Conservation (phyloP, 1,139 yeast species). For the Casaregolazyma suthepensis region DNA sequence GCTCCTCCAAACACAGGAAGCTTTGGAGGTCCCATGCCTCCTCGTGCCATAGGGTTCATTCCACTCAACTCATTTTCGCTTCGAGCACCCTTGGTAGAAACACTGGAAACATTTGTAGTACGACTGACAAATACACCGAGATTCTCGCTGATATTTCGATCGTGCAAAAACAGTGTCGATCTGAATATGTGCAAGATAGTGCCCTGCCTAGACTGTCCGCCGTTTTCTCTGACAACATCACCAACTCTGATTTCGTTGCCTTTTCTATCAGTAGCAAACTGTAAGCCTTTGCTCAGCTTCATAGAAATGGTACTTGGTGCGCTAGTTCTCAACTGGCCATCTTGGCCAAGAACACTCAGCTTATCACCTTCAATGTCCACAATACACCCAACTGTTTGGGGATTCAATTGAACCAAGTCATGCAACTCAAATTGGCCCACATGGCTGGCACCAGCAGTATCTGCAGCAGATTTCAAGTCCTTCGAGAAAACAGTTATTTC, state of each 20-base stretch:
- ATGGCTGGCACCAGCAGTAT: constrained; percentile 45
- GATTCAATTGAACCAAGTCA: constrained; percentile 83
- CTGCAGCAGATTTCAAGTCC: constrained; percentile 54
- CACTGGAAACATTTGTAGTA: constrained; percentile 70
- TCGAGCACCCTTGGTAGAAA: constrained; percentile 75
- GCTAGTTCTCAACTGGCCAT: constrained; percentile 67
- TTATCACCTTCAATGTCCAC: constrained; percentile 84
- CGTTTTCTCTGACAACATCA: constrained; percentile 79
- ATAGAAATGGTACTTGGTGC: constrained; percentile 77
- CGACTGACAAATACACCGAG: constrained; percentile 86
- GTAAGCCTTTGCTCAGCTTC: constrained; percentile 61
- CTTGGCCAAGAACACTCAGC: constrained; percentile 75
- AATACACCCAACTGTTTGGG: constrained; percentile 83
- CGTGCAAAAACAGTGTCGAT: constrained; percentile 68
- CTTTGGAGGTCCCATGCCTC: constrained; percentile 50
- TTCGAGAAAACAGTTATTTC: constrained; percentile 92
- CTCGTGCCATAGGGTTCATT: constrained; percentile 75
- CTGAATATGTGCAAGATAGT: constrained; percentile 80
- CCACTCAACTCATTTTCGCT: constrained; percentile 49
- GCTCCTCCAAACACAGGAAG: constrained; percentile 25
- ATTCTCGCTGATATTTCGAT: constrained; percentile 74
- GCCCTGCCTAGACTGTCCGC: constrained; percentile 83
- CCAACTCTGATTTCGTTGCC: constrained; percentile 86
- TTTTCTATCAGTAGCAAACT: constrained; percentile 78
- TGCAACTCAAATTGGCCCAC: constrained; percentile 78